phyloP scores from a whole-genome alignment of 2,329 filamentous ascomycete species.

The Stachybotrys elegans region DNA sequence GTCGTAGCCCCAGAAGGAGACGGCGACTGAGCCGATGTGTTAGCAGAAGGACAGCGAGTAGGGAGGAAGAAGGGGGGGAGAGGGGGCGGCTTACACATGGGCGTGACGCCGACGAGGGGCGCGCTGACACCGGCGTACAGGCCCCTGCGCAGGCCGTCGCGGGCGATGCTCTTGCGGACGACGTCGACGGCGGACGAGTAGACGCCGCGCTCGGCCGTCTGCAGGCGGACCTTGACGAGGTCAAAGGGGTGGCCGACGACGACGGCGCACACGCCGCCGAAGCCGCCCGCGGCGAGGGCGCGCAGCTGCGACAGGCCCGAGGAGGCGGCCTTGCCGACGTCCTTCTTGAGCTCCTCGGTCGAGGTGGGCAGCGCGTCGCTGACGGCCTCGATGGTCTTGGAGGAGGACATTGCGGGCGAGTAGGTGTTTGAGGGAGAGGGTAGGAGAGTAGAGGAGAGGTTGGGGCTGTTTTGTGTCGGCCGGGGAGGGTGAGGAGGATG shows the following conservation, averaged over 20 bases:
- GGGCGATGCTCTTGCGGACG: conserved; percentile 79
- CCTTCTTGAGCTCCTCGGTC: conserved; percentile 33
- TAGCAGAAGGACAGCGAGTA: not conserved
- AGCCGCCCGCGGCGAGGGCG: conserved; percentile 83
- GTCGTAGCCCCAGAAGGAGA: conserved; percentile 84
- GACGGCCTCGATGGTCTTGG: conserved; percentile 18
- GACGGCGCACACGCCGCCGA: conserved; percentile 90
- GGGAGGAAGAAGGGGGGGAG: not conserved
- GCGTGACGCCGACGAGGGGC: conserved; percentile 90
- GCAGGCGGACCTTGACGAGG: conserved; percentile 92
- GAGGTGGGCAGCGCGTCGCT: conserved; percentile 27
- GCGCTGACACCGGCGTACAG: conserved; percentile 97
- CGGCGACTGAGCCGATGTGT: conserved; percentile 48
- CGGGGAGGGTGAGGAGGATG: conserved; percentile 1
- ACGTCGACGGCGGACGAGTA: conserved; percentile 91
- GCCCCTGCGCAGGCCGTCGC: conserved; percentile 75
- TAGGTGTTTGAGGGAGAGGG: conserved; percentile 7
- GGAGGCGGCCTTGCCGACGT: conserved; percentile 31
- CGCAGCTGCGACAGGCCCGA: conserved; percentile 53
- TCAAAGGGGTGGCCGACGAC: conserved; percentile 96
- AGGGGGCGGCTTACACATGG: conserved; percentile 76
- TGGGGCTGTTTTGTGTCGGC: too few species aligned
- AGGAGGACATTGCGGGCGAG: conserved; percentile 16
- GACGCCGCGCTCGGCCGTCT: conserved; percentile 91
- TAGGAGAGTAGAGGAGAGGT: conserved; percentile 1